These are phyloP conservation scores for Bothriochloa decipiens DNA, from an alignment of 176 grass and related monocot genomes.

Conservation along the genomic window DNA sequence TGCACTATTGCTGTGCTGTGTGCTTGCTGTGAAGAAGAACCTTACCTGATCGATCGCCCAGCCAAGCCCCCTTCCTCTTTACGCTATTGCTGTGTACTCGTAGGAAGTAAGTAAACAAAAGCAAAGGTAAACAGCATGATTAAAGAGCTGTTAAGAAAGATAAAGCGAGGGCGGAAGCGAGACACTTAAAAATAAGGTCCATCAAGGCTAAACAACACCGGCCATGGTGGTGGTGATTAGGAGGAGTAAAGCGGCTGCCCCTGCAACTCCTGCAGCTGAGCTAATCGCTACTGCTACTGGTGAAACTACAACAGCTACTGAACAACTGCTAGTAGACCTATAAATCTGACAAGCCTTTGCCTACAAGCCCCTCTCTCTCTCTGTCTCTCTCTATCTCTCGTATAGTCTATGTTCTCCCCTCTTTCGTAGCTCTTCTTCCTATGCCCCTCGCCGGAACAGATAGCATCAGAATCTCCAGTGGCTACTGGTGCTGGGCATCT, in stretches of 20 bases:
- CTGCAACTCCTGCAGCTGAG: background rate
- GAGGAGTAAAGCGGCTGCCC: conserved; percentile 46
- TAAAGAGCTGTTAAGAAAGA: conserved; percentile 71
- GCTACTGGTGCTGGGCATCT: background rate
- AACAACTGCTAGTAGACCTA: conserved; percentile 51
- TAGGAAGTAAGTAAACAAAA: conserved; percentile 54
- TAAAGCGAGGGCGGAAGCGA: conserved; percentile 29
- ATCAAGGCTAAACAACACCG: conserved; percentile 31
- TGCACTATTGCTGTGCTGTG: background rate
- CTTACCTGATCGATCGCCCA: conserved; percentile 14
- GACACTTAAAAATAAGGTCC: conserved; percentile 45
- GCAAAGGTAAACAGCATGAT: conserved; percentile 75
- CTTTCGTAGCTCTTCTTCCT: conserved; percentile 49
- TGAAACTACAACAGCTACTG: conserved; percentile 15
- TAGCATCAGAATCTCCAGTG: conserved; percentile 49
- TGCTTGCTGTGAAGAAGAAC: background rate
- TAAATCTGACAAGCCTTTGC: conserved; percentile 52
- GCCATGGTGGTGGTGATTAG: conserved; percentile 40
- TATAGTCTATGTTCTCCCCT: conserved; percentile 35
- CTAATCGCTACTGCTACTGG: background rate
- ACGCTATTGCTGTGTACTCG: conserved; percentile 31
- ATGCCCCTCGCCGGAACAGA: conserved; percentile 40
- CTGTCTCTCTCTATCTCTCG: background rate
- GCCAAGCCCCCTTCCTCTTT: conserved; percentile 45
- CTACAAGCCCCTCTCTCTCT: conserved; percentile 18